Conservation (phyloP, 805 yeast species). For the Kuraishia piskuri region DNA sequence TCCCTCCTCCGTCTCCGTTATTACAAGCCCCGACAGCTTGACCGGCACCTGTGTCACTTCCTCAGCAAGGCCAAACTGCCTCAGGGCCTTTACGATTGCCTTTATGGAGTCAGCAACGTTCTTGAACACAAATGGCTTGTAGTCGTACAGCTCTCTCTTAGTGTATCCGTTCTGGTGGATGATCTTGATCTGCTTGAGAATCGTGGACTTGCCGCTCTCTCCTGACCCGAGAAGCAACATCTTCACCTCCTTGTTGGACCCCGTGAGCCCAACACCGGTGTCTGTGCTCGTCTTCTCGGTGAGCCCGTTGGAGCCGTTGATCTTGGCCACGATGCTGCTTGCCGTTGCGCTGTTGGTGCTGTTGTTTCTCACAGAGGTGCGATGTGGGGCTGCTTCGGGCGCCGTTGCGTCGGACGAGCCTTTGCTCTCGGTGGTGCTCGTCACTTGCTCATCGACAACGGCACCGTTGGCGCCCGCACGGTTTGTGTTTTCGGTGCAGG, state of each 20-base stretch:
- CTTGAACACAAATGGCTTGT: conserved; percentile 70
- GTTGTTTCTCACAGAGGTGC: not conserved
- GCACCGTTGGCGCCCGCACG: not conserved
- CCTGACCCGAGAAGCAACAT: conserved; percentile 83
- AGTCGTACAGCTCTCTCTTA: conserved; percentile 62
- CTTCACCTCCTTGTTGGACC: conserved; percentile 40
- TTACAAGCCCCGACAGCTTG: not conserved
- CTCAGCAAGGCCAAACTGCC: conserved; percentile 34
- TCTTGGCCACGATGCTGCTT: not conserved
- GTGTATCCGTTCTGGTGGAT: conserved; percentile 66
- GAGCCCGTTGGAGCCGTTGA: conserved; percentile 1
- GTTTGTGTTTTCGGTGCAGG: not conserved
- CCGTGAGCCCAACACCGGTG: not conserved
- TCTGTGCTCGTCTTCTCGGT: not conserved
- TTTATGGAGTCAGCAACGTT: conserved; percentile 74
- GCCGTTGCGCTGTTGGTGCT: conserved; percentile 1
- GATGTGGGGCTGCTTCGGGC: not conserved
- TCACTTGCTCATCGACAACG: not conserved
- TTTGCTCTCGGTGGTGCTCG: not conserved
- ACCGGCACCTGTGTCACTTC: conserved; percentile 12
- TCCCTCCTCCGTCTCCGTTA: no score
- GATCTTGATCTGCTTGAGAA: conserved; percentile 75
- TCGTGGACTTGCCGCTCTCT: conserved; percentile 75
- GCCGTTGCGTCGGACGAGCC: not conserved
- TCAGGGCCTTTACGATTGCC: conserved; percentile 58